Evolutionary conservation across 2,329 filamentous ascomycete genomes (phyloP), one percentile per base, ranked within the genome.

Genomic region (Scopulariopsis brevicaulis): DNA sequence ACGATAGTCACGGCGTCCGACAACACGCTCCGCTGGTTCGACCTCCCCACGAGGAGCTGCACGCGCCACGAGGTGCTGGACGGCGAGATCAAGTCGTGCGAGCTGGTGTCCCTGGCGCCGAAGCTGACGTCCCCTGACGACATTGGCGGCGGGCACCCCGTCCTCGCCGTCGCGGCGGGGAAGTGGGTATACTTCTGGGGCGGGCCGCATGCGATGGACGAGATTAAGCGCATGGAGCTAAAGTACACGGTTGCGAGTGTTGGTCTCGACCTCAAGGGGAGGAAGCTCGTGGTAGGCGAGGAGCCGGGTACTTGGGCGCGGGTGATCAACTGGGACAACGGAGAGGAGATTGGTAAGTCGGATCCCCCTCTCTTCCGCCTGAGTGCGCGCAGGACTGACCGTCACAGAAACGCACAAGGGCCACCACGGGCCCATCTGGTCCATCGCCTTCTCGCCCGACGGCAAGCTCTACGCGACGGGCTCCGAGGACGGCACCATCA

Each of bases 341-440:
- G 87, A 64, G 80, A 82, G 63, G 91, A 96, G 70, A 75, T 96
- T 51, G 84, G 84, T 87, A 74, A 60, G 79, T 72, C n/a, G 18
- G n/a, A 40, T 22, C 11, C n/a, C 46, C 11, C 8, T 18, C 7
- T 11, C 8, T n/a, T 10, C 20, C 12, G 20, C 6, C 5, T 50
- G 10, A 8, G 20, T 22, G 43, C 11, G 22, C n/a, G 11, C 6
- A 14, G 20, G 7, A 10, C 20, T 28, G n/a, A 24, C 24, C 25
- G 10, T 55, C 37, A n/a, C 22, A 87, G 94, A 97, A 69, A 87
- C 93, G 14, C 90, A 96, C 74, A 96, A 96, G 73, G 94, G 94
- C 25, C 94, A 99, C 65, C 94, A 99, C 67, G 94, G 94, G 1
- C 93, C 93, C 1, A 94, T 99, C 61, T 99, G 94, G 94, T 96